Base-by-base conservation (phyloP, 2,329 filamentous ascomycete species). In the Colletotrichum aenigma region DNA sequence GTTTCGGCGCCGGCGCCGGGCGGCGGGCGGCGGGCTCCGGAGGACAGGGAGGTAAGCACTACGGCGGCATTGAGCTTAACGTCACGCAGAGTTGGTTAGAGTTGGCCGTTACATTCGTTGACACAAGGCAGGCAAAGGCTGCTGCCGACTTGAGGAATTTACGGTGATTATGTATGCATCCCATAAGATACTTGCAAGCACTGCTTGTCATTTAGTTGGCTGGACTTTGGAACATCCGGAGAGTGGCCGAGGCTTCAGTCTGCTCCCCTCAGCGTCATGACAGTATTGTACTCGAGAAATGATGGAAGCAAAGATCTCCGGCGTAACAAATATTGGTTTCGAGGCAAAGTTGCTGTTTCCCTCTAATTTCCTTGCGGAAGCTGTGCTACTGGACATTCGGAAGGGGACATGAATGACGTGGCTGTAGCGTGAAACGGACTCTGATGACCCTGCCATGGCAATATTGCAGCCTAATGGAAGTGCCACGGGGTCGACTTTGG, bases 1-100 rank as follows among this genome's bases (percentile, higher is more conserved):
- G 64, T 43, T 65, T 75, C 73, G 70, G 69, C 58, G 56, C 43
- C 64, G 66, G 43, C 28, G 28, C 43, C 38, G 58, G 24, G 24
- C 24, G 24, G 24, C 38, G 58, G 61, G 0, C 9, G 32, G 61
- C 6, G 34, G 66, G 34, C 36, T 32, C 56, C 34, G 56, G 55
- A 28, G n/a, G 21, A 3, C 18, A 30, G 15, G 52, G 55, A 52
- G 36, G 66, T 66, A 60, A 66, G 61, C 60, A 32, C 28, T 55
- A 26, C 13, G 26, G 15, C 43, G 28, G 0, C 30, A 12, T 24
- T 4, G 10, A 26, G 10, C 1, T 52, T 52, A 21, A 21, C n/a
- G 43, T 52, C 43, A 52, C 3, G 43, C 10, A 52, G 13, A 52
- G 43, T 21, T 21, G 43, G 6, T 52, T 21, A 21, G 43, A 52